Evolutionary conservation across 768 basidiomycete genomes (phyloP).

Genomic region (Sistotremastrum niveocremeum): DNA sequence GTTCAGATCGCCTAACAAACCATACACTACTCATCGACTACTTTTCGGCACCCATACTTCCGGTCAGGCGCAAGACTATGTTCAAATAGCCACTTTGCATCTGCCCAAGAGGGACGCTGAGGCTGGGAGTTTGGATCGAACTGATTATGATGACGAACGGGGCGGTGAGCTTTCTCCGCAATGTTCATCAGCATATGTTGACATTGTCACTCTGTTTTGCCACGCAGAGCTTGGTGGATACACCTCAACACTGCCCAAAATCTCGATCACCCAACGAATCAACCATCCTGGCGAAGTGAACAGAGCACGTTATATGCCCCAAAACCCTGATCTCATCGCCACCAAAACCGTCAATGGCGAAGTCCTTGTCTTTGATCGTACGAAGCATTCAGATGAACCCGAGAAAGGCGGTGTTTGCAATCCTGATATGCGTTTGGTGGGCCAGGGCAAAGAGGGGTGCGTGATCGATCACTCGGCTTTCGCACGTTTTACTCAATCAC

Average conservation of each 20-base stretch:
- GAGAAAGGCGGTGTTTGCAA: slow-evolving; percentile 72
- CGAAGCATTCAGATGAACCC: slow-evolving; percentile 91
- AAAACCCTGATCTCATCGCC: slow-evolving; percentile 93
- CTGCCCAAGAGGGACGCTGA: slow-evolving; percentile 72
- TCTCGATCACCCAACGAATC: slow-evolving; percentile 86
- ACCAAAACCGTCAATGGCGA: slow-evolving; percentile 89
- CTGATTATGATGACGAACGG: slow-evolving; percentile 80
- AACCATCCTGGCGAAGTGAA: slow-evolving; percentile 95
- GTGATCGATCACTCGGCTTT: slow-evolving; percentile 15
- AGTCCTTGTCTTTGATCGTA: slow-evolving; percentile 90
- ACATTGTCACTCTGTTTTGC: not conserved
- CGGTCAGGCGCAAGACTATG: slow-evolving; percentile 83
- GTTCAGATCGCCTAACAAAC: slow-evolving; percentile 72
- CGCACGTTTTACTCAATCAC: not conserved
- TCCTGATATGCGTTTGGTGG: slow-evolving; percentile 83
- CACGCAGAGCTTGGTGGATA: slow-evolving; percentile 80
- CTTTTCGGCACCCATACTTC: slow-evolving; percentile 97
- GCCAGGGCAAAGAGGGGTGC: slow-evolving; percentile 88
- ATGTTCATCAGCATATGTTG: not conserved
- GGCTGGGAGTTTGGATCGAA: slow-evolving; percentile 64
- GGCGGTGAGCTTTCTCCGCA: slow-evolving; percentile 31
- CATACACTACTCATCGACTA: slow-evolving; percentile 90
- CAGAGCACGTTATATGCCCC: slow-evolving; percentile 96
- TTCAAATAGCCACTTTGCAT: slow-evolving; percentile 90
- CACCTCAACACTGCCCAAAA: slow-evolving; percentile 67